Percentiles rank a stretch among this genome's conserved stretches.
phyloP scores from a whole-genome alignment of 2,329 filamentous ascomycete species.

The Harringtonia aguacate region DNA sequence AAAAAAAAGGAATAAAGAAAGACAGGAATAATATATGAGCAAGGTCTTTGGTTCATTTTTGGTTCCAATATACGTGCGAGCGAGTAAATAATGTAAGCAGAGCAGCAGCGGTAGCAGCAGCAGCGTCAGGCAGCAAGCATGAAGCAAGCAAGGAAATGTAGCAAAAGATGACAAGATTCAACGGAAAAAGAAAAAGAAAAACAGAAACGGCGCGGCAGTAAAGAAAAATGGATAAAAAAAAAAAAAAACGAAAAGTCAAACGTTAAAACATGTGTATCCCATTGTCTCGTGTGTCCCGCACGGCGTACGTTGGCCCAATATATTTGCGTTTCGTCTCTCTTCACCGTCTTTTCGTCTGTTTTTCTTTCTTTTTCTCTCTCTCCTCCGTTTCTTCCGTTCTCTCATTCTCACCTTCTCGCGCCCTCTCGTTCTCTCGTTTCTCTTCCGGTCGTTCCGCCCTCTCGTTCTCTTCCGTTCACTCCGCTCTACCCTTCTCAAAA shows the following conservation, averaged over 20 bases:
- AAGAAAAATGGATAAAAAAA: too few species aligned
- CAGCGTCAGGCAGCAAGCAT: not conserved
- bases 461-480: too few species aligned
- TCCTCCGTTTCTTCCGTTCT: not conserved
- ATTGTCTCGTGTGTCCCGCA: not conserved
- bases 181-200: not conserved
- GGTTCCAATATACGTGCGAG: not conserved
- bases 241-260: not conserved
- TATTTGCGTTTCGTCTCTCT: not conserved
- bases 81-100: not conserved
- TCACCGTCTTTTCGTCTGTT: too few species aligned
- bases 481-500: too few species aligned
- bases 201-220: not conserved
- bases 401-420: not conserved
- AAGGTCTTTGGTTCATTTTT: too few species aligned
- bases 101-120: too few species aligned
- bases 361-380: not conserved
- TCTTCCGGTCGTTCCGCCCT: too few species aligned
- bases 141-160: not conserved
- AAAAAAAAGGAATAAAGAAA: constrained; percentile 1
- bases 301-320: not conserved
- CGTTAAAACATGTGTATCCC: constrained; percentile 1
- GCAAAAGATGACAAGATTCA: not conserved
- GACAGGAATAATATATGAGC: too few species aligned
- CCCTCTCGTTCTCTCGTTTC: not conserved